Evolutionary conservation across 805 yeast species (phyloP).

Genomic region (Candida xyloterini): DNA sequence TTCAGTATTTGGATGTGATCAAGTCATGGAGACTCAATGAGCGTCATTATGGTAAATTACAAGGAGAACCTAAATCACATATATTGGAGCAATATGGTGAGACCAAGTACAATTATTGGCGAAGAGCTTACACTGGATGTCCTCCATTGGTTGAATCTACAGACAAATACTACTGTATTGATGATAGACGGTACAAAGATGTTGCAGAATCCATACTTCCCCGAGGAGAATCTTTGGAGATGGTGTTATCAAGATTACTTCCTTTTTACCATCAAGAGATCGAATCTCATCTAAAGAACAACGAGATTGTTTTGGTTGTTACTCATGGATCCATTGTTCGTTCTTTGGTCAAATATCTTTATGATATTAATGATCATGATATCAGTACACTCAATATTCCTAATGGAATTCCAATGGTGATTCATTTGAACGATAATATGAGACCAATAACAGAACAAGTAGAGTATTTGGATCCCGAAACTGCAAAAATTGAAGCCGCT

Average conservation of each 20-base stretch:
- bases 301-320: slow-evolving; percentile 61
- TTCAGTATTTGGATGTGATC: slow-evolving; percentile 46
- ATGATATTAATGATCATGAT: slow-evolving; percentile 60
- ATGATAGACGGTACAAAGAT: slow-evolving; percentile 42
- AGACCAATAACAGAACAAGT: slow-evolving; percentile 36
- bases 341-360: slow-evolving; percentile 67
- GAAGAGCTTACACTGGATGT: slow-evolving; percentile 75
- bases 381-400: slow-evolving; percentile 77
- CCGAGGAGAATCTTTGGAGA: slow-evolving; percentile 66
- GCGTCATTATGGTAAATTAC: slow-evolving; percentile 81
- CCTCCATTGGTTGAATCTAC: slow-evolving; percentile 49
- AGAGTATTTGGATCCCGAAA: slow-evolving; percentile 76
- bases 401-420: slow-evolving; percentile 76
- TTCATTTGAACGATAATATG: slow-evolving; percentile 51
- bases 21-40: slow-evolving; percentile 81
- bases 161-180: slow-evolving; percentile 36
- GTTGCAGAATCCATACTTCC: slow-evolving; percentile 53
- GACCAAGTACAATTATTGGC: slow-evolving; percentile 71
- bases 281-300: slow-evolving; percentile 43
- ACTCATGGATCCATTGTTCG: slow-evolving; percentile 84
- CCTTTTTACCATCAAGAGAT: slow-evolving; percentile 59
- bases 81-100: slow-evolving; percentile 65
- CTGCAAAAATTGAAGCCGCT: slow-evolving; percentile 74
- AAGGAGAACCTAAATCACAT: slow-evolving; percentile 71
- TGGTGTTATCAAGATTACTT: slow-evolving; percentile 64